Percentiles rank a stretch among this genome's conserved stretches.
Evolutionary conservation across 371 early-diverging fungal species (phyloP).

Genomic region (Blastocladiella emersonii): DNA sequence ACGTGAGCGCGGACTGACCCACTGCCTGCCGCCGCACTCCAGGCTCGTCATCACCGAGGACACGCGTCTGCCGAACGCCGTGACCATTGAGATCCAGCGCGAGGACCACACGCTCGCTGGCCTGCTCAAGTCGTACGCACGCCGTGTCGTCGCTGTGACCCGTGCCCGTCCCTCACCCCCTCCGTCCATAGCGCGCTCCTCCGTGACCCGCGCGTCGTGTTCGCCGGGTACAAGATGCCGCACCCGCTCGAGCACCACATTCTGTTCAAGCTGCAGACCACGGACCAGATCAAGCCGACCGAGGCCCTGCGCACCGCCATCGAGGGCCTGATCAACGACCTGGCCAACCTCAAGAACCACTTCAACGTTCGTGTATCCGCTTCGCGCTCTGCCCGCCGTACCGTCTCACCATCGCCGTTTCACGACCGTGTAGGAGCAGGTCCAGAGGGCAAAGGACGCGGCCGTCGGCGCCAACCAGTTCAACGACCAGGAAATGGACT

Average conservation of each 20-base stretch:
- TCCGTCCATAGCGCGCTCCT: conserved; percentile 53
- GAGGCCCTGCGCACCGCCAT: conserved; percentile 66
- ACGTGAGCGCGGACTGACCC: not conserved
- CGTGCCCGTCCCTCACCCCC: not conserved
- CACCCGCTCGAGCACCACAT: conserved; percentile 93
- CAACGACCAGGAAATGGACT: too few species aligned
- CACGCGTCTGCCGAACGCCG: conserved; percentile 86
- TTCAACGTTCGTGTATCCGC: conserved; percentile 23
- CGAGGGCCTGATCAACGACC: conserved; percentile 58
- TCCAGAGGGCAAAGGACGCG: too few species aligned
- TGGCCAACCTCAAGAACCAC: conserved; percentile 63
- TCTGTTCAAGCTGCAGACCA: conserved; percentile 81
- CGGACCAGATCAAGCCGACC: conserved; percentile 65
- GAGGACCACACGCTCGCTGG: conserved; percentile 98
- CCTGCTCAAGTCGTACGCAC: conserved; percentile 65
- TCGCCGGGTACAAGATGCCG: conserved; percentile 95
- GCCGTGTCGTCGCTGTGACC: too few species aligned
- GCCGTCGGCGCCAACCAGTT: too few species aligned
- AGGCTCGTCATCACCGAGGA: conserved; percentile 75
- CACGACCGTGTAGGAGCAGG: too few species aligned
- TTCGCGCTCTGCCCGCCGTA: too few species aligned
- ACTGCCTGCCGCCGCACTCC: not conserved
- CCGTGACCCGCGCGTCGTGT: conserved; percentile 80
- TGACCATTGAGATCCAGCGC: conserved; percentile 78
- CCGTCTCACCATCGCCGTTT: too few species aligned